Conservation (phyloP, 805 yeast genomes). For the Allodekkera sacchari region DNA sequence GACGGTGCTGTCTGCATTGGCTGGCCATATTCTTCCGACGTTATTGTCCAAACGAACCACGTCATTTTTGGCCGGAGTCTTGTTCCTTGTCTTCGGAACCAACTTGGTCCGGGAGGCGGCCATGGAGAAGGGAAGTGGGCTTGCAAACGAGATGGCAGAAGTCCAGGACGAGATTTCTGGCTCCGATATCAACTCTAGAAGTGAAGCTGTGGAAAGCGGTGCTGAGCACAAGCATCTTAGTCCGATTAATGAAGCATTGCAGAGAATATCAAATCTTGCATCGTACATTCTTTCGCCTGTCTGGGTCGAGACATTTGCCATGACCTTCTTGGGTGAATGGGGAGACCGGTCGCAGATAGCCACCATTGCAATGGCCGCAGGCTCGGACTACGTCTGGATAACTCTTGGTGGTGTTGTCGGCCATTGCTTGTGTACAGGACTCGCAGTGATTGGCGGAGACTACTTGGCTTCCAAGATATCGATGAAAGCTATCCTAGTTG, state of each 20-base stretch:
- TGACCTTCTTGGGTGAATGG: conserved; percentile 98
- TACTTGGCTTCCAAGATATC: conserved; percentile 81
- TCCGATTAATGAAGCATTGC: conserved; percentile 43
- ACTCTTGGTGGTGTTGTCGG: conserved; percentile 86
- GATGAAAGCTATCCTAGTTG: conserved; percentile 84
- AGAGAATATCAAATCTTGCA: neutral
- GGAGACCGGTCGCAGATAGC: conserved; percentile 98
- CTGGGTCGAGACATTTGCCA: conserved; percentile 89
- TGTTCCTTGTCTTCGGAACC: conserved; percentile 78
- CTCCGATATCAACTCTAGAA: conserved; percentile 41
- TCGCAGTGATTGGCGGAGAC: conserved; percentile 94
- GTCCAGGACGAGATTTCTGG: conserved; percentile 89
- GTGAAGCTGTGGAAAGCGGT: conserved; percentile 58
- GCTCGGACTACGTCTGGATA: conserved; percentile 83
- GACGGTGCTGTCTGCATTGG: conserved; percentile 85
- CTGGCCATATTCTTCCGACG: conserved; percentile 87
- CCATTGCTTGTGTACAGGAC: conserved; percentile 76
- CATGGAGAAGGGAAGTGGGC: conserved; percentile 78
- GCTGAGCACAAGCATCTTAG: conserved; percentile 1
- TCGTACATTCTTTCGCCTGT: conserved; percentile 65
- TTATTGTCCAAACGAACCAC: conserved; percentile 74
- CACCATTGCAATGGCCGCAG: conserved; percentile 98
- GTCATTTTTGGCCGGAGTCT: conserved; percentile 68
- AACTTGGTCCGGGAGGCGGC: conserved; percentile 74
- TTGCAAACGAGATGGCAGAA: conserved; percentile 92